Evolutionary conservation across 768 basidiomycete genomes (phyloP).

Genomic region (Mycena maculata): DNA sequence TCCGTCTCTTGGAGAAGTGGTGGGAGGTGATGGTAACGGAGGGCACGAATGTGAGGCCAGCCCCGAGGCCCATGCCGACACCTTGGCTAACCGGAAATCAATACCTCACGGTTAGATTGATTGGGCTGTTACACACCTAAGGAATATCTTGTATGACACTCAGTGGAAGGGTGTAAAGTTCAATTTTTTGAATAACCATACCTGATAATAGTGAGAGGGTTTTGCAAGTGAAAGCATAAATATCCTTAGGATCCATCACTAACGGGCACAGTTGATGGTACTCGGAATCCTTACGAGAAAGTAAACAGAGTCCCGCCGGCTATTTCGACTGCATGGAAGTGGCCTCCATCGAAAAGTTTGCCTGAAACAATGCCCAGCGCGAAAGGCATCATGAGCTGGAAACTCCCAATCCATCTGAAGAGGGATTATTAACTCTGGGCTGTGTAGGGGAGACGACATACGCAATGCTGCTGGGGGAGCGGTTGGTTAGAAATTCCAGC

Average conservation of each 20-base stretch:
- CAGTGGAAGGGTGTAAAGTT: too few species aligned
- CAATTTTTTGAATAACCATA: background rate
- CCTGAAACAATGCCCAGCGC: constrained; percentile 36
- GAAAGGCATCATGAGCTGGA: constrained; percentile 41
- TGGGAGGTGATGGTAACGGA: constrained; percentile 48
- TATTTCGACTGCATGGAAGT: constrained; percentile 31
- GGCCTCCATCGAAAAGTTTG: constrained; percentile 37
- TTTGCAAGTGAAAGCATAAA: constrained; percentile 55
- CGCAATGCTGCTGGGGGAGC: constrained; percentile 29
- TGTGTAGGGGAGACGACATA: background rate
- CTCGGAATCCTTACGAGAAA: constrained; percentile 32
- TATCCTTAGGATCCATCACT: constrained; percentile 38
- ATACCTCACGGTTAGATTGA: background rate
- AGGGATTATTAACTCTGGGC: background rate
- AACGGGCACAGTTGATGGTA: too few species aligned
- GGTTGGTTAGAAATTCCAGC: constrained; percentile 20
- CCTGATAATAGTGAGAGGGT: constrained; percentile 48
- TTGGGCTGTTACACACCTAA: constrained; percentile 34
- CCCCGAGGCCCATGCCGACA: constrained; percentile 50
- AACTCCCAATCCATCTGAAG: constrained; percentile 40
- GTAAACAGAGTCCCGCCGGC: constrained; percentile 33
- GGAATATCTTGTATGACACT: constrained; percentile 11
- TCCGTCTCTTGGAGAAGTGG: constrained; percentile 54
- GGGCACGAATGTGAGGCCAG: constrained; percentile 54
- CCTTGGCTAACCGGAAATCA: constrained; percentile 30